These are phyloP conservation scores for Oryza longistaminata DNA, from an alignment of 176 grass and related monocot genomes.

Conservation along the genomic window DNA sequence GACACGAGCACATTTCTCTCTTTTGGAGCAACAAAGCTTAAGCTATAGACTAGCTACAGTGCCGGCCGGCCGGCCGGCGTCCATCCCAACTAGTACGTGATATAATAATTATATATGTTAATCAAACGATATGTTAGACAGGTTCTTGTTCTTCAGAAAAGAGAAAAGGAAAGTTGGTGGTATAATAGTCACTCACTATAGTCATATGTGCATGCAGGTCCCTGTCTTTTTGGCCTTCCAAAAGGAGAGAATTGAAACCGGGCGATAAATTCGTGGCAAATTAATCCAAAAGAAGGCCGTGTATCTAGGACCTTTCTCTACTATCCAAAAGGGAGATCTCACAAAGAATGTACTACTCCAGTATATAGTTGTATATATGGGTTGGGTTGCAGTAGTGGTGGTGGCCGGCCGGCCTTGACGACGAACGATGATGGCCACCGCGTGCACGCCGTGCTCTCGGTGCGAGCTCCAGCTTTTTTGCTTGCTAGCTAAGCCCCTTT, in stretches of 20 bases:
- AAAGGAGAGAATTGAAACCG: conserved; percentile 25
- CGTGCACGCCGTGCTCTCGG: conserved; percentile 42
- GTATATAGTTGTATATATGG: not conserved
- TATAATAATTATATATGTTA: not conserved
- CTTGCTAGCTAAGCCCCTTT: conserved; percentile 31
- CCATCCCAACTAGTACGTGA: not conserved
- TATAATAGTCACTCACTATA: not conserved
- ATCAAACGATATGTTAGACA: not conserved
- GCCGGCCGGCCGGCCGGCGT: conserved; percentile 6
- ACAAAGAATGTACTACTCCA: conserved; percentile 4
- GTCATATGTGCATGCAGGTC: not conserved
- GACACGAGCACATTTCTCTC: not conserved
- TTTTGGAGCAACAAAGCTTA: conserved; percentile 15
- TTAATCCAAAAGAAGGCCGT: conserved; percentile 9
- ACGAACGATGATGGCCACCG: conserved; percentile 23
- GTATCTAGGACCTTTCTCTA: conserved; percentile 9
- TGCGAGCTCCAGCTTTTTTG: conserved; percentile 50
- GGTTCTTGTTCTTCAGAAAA: not conserved
- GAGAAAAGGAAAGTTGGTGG: not conserved
- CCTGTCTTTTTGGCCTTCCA: conserved; percentile 46
- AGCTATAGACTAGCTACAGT: conserved; percentile 10
- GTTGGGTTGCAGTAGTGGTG: not conserved
- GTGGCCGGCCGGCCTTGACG: not conserved
- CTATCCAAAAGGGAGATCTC: conserved; percentile 31
- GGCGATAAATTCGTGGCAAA: not conserved